Percentiles rank a stretch among this genome's conserved stretches.
Conservation (phyloP, 352 stramenopile species). For the Globisporangium ultimum region DNA sequence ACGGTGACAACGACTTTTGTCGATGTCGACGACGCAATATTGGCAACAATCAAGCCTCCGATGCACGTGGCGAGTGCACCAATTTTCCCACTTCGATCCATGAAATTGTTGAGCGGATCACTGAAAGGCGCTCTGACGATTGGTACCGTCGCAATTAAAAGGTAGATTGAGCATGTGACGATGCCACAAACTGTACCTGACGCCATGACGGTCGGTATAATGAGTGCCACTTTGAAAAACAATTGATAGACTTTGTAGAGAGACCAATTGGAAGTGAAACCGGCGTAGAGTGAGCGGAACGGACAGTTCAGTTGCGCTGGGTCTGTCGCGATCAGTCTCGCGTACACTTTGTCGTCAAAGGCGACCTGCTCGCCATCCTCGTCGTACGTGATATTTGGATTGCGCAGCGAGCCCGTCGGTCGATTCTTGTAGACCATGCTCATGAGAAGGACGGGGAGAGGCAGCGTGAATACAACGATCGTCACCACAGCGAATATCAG, state of each 20-base stretch:
- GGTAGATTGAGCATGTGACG: conserved; percentile 24
- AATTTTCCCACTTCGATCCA: conserved; percentile 42
- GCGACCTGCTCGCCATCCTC: too few relatives aligned
- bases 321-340: conserved; percentile 26
- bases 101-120: conserved; percentile 43
- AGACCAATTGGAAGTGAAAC: conserved; percentile 42
- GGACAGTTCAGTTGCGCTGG: conserved; percentile 38
- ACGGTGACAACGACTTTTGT: too few relatives aligned
- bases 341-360: conserved; percentile 55
- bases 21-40: too few relatives aligned
- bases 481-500: conserved; percentile 16
- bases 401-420: conserved; percentile 31
- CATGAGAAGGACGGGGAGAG: conserved; percentile 29
- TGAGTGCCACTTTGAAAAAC: conserved; percentile 36
- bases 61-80: too few relatives aligned
- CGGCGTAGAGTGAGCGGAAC: conserved; percentile 44
- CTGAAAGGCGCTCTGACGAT: conserved; percentile 39
- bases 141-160: conserved; percentile 24
- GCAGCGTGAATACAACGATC: conserved; percentile 31
- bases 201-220: conserved; percentile 27
- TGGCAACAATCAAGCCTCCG: too few relatives aligned
- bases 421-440: conserved; percentile 33
- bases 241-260: conserved; percentile 50
- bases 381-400: conserved; percentile 32
- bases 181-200: conserved; percentile 13